phyloP scores from a whole-genome alignment of 2,329 filamentous ascomycete species.

The Elsinoe ampelina region DNA sequence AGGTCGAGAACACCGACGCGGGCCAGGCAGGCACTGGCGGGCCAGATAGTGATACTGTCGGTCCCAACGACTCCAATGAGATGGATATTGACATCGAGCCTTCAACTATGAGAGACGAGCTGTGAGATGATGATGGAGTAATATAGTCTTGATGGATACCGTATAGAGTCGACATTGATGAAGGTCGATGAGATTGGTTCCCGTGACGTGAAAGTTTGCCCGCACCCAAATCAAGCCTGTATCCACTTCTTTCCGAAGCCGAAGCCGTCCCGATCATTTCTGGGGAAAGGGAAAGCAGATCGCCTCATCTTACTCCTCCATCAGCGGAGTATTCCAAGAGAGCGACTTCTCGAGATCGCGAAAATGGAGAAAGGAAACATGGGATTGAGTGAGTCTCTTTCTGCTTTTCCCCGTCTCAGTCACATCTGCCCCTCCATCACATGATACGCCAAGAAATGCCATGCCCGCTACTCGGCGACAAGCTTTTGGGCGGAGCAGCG shows the following conservation, averaged over 20 bases:
- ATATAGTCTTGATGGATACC: no score
- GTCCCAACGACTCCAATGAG: no score
- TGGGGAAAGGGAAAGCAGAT: background rate
- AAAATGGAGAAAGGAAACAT: slow-evolving; percentile 6
- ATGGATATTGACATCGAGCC: background rate
- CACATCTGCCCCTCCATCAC: background rate
- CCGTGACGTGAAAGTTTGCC: background rate
- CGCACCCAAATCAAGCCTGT: background rate
- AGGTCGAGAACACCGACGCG: background rate
- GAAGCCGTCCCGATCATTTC: slow-evolving; percentile 3
- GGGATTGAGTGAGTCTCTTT: slow-evolving; percentile 1
- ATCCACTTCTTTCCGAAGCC: background rate
- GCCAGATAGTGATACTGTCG: no score
- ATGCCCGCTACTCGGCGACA: background rate
- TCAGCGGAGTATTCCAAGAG: background rate
- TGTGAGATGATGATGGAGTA: no score
- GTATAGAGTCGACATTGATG: background rate
- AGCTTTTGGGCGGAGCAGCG: background rate
- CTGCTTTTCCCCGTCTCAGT: background rate
- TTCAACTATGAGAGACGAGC: background rate
- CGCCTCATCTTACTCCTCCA: background rate
- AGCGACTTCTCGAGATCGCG: background rate
- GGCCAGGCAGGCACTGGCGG: no score
- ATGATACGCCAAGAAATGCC: background rate
- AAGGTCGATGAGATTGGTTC: background rate